Base-by-base conservation (phyloP, 768 basidiomycete species). In the Boletellus sp. region DNA sequence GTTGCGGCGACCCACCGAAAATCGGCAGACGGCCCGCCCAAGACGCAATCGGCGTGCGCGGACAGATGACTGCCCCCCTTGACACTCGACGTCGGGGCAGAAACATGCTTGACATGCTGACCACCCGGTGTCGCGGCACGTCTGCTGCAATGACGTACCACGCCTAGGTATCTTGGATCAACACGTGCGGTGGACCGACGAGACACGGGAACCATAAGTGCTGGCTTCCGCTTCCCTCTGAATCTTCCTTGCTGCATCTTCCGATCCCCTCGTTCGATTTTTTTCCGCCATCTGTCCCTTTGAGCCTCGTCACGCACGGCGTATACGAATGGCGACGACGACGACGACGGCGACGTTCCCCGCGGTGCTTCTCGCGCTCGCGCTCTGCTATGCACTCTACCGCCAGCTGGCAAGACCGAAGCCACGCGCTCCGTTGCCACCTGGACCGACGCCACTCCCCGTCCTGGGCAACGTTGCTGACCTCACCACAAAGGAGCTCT, bases 391-490 rank as follows among this genome's bases (percentile, higher is more conserved):
- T 42, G 22, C 45, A 2, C 48, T 63, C 45, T 66, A 57, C 16
- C 55, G 53, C 43, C 54, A 41, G 12, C 19, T 56, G 40, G 39
- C 50, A 12, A 53, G 23, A 43, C 49, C 51, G 36, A 57, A 48
- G 43, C 44, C 19, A 54, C 69, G 67, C 53, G 66, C 67, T 35
- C 71, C 75, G 46, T 66, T 79, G 24, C 85, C 85, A 33, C 85
- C 86, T 50, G 87, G 86, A 20, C 87, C 87, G 48, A 78, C 74
- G 54, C 82, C 83, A 0, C 63, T 84, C 49, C 84, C 84, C 0
- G 34, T 86, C 41, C 59, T 88, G 13, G 86, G 87, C 7, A 87
- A 89, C 65, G 57, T 86, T 11, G 64, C 70, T 36, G 79, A 87
- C 59, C 70, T 88, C 48, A 78, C 77, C 0, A 50, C 75, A 11